Evolutionary conservation across 495 filamentous ascomycete species (phyloP), one percentile per base, ranked within the genome.

Genomic region (Penicillium silybi): DNA sequence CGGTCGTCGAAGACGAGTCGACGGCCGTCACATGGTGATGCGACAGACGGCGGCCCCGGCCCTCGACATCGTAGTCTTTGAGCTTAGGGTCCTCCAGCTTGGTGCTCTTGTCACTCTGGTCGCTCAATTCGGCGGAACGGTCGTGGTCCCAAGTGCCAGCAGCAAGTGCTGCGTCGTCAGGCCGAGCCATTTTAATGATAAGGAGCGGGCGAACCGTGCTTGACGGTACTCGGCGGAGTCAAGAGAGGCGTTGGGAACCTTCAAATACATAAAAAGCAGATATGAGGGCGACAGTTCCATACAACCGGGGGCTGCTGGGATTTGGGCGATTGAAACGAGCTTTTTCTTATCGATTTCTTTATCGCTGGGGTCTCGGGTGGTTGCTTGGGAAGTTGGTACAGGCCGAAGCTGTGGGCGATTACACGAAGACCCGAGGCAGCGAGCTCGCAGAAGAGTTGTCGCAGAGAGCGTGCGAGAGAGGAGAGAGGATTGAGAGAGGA

Each of bases 171-270:
- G 61, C 58, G 53, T 65, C 32, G 49, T 65, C 42, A 59, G 61
- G 57, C 54, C 55, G 52, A 64, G 68, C 68, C 72, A 77, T 75
- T 71, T 72, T 53, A 52, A 52, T 50, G 41, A 57, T 57, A 70
- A 58, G 17, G 65, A 69, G 66, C 74, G 72, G 54, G 69, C 53
- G 42, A 67, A 60, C 63, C 68, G 66, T 63, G 62, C 60, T 57
- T 67, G 66, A 45, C 65, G 67, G 46, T 66, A 64, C 46, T 62
- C 53, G 61, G 59, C 51, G 46, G 67, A 69, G 58, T 62, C 50
- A 48, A 62, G 57, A 50, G 57, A 54, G 48, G 56, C 55, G 41
- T 29, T 63, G 44, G 46, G 46, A 46, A 53, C 60, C 58, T 64
- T 63, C 53, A 58, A 41, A 71, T 71, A 65, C 73, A 77, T 77